Conservation (phyloP, 371 early-diverging fungal genomes). For the Sporodiniella umbellata region DNA sequence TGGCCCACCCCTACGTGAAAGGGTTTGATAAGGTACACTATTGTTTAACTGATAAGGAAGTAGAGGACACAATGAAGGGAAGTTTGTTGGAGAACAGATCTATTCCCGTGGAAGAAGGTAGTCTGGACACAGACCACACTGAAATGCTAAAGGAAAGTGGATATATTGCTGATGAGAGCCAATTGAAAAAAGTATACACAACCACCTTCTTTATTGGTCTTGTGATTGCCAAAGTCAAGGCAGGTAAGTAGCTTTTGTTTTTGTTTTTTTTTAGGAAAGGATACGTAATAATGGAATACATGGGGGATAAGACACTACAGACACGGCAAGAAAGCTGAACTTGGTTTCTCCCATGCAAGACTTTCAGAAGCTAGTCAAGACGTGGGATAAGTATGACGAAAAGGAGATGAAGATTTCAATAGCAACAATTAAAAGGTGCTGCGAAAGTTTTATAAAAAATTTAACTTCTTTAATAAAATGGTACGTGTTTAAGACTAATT, state of each 20-base stretch:
- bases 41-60: slow-evolving; percentile 62
- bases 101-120: slow-evolving; percentile 39
- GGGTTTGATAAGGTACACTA: slow-evolving; percentile 65
- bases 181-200: slow-evolving; percentile 52
- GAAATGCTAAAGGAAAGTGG: slow-evolving; percentile 36
- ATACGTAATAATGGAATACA: background rate
- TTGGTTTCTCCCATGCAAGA: slow-evolving; percentile 75
- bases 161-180: slow-evolving; percentile 28
- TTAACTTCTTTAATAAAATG: slow-evolving; percentile 2
- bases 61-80: slow-evolving; percentile 64
- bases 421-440: slow-evolving; percentile 20
- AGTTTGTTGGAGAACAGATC: slow-evolving; percentile 33
- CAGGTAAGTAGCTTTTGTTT: slow-evolving; percentile 19
- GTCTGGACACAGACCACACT: slow-evolving; percentile 36
- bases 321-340: slow-evolving; percentile 56
- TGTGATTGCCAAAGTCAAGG: slow-evolving; percentile 37
- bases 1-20: slow-evolving; percentile 90
- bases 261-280: background rate
- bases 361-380: slow-evolving; percentile 69
- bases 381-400: slow-evolving; percentile 74
- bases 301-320: background rate
- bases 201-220: slow-evolving; percentile 88
- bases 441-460: background rate
- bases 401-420: slow-evolving; percentile 62
- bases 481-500: slow-evolving; percentile 1